These are phyloP conservation scores for Cladosporium sp. DNA, from an alignment of 2,329 filamentous ascomycete genomes.

Conservation along the genomic window DNA sequence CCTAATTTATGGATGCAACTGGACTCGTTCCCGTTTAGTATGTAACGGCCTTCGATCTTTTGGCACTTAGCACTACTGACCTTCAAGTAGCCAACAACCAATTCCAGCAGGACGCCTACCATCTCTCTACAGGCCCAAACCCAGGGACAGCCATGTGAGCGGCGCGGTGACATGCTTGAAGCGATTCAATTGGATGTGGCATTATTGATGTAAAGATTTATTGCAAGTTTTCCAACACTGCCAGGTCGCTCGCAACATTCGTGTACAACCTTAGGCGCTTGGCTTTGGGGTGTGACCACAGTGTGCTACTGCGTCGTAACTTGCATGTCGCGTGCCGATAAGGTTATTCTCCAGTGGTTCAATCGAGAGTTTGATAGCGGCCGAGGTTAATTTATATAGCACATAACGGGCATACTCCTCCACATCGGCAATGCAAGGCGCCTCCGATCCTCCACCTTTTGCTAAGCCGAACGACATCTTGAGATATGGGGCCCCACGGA, in stretches of 20 bases:
- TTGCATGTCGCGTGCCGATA: no score
- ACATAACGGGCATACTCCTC: not conserved
- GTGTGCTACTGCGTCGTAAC: no score
- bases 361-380: not conserved
- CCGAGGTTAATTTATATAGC: not conserved
- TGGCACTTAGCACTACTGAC: not conserved
- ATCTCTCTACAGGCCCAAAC: not conserved
- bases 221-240: no score
- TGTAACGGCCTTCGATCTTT: not conserved
- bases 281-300: no score
- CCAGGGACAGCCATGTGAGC: not conserved
- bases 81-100: not conserved
- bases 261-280: no score
- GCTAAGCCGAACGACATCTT: not conserved
- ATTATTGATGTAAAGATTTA: no score
- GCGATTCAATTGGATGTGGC: no score
- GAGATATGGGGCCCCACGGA: not conserved
- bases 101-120: constrained; percentile 1
- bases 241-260: no score
- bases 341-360: no score
- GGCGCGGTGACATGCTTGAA: no score
- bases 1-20: constrained; percentile 28
- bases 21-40: constrained; percentile 27
- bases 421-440: constrained; percentile 1
- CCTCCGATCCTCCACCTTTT: constrained; percentile 1